phyloP scores from a whole-genome alignment of 768 basidiomycete genomes.

The Lactarius sanguifluus region DNA sequence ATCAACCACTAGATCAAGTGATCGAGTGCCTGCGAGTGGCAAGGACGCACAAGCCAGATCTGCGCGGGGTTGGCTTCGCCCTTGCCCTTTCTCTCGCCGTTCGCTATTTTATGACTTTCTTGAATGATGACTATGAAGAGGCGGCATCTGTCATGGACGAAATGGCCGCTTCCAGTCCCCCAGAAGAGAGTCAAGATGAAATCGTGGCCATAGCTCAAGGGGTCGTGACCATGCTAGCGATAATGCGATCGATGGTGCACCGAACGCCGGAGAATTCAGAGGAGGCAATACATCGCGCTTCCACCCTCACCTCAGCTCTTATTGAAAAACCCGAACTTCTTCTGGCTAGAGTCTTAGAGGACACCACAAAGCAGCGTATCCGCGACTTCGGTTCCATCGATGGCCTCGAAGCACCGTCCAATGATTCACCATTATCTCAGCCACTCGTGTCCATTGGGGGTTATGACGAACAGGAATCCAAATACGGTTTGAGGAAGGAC shows the following conservation, averaged over 20 bases:
- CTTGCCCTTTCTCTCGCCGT: neutral
- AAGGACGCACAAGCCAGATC: neutral
- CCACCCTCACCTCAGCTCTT: neutral
- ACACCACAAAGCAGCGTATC: neutral
- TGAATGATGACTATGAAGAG: neutral
- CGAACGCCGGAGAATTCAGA: neutral
- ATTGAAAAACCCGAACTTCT: no score
- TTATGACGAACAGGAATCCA: neutral
- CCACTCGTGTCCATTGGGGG: neutral
- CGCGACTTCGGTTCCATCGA: neutral
- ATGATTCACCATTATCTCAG: neutral
- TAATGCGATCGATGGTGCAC: neutral
- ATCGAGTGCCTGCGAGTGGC: neutral
- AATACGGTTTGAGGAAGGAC: neutral
- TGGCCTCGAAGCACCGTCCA: neutral
- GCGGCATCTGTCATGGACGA: neutral
- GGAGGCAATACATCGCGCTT: neutral
- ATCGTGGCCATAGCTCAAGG: neutral
- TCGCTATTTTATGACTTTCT: neutral
- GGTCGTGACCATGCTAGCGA: neutral
- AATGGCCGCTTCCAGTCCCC: neutral
- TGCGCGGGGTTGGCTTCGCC: neutral
- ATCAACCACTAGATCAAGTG: neutral
- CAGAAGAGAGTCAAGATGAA: neutral
- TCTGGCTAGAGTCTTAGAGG: no score